Base-by-base conservation (phyloP, 306 rosid genomes). In the Mucuna pruriens region DNA sequence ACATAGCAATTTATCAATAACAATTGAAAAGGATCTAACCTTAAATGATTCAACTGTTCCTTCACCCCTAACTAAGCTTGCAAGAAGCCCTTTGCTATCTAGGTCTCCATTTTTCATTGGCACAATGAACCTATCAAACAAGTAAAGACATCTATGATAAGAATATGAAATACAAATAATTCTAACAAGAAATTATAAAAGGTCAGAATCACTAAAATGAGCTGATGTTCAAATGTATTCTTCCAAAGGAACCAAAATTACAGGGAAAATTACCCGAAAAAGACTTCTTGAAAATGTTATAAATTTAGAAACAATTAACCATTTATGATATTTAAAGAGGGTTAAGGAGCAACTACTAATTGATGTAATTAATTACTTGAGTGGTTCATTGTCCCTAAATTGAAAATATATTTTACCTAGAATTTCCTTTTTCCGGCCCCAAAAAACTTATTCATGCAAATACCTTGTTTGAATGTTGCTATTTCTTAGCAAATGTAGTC, bases 61-160 rank as follows among this genome's bases (percentile, higher is more conserved):
- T 84, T 91, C 97, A 23, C 85, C 34, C 75, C 64, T 71, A 80
- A 95, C 2, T 76, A 95, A 40, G 75, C 92, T 87, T 76, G 99
- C 83, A 61, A 95, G 94, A 85, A 84, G 58, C 77, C 98, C 99
- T 86, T 90, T 91, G 91, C 92, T 83, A 57, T 95, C 94, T 36
- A 95, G 88, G 67, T 93, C 97, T 62, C 99, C 99, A 80, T 95
- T 93, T 87, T 82, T 83, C 97, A 95, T 88, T 40, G 97, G 90
- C 81, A 95, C 97, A 71, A 95, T 74, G 79, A 91, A 93, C 87
- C 97, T 95, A 19, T 45, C 77, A 77, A 71, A 82, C 74, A 66
- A 39, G 73, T 40, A 63, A 49, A 70, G 5, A 62, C 57, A 66
- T 68, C 60, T 64, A 58, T 40, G 76, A 33, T 74, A 73, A 36